A percentile compares a stretch with the other conserved stretches of the same genome.
phyloP scores from a whole-genome alignment of 345 rosid species.

The Cardiospermum halicacabum region DNA sequence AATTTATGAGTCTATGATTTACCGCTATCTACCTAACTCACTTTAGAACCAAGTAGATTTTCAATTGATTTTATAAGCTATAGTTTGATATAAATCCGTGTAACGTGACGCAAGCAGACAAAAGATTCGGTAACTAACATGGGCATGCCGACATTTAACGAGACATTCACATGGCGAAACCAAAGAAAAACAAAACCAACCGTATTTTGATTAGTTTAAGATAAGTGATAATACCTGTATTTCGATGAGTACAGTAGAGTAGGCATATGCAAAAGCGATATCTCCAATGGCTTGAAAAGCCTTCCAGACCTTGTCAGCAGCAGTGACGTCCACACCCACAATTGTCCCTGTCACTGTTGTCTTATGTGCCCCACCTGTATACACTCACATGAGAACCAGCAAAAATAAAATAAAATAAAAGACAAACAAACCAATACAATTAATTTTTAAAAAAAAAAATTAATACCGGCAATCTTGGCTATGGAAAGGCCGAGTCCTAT shows the following conservation, averaged over 20 bases:
- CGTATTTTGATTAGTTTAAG: not conserved
- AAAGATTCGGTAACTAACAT: not conserved
- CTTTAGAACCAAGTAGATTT: too few relatives aligned
- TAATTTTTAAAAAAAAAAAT: not conserved
- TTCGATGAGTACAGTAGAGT: slow-evolving; percentile 69
- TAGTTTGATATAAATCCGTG: not conserved
- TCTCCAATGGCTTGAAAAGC: slow-evolving; percentile 75
- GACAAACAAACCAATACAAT: not conserved
- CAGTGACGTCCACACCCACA: slow-evolving; percentile 66
- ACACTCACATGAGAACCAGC: not conserved
- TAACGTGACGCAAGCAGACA: not conserved
- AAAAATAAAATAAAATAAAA: not conserved
- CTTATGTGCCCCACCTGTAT: slow-evolving; percentile 32
- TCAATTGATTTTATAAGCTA: too few relatives aligned
- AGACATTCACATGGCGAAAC: slow-evolving; percentile 7
- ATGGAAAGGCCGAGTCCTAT: slow-evolving; percentile 79
- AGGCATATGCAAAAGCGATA: slow-evolving; percentile 86
- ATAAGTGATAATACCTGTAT: slow-evolving; percentile 46
- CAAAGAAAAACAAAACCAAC: not conserved
- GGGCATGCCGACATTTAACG: slow-evolving; percentile 15
- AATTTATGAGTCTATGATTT: not conserved
- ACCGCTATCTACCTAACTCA: too few relatives aligned
- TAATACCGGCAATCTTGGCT: slow-evolving; percentile 47
- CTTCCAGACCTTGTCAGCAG: slow-evolving; percentile 72
- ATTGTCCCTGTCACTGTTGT: slow-evolving; percentile 50